Conservation (phyloP, 1,284 basidiomycete species). For the Phylloboletellus chloephorus region DNA sequence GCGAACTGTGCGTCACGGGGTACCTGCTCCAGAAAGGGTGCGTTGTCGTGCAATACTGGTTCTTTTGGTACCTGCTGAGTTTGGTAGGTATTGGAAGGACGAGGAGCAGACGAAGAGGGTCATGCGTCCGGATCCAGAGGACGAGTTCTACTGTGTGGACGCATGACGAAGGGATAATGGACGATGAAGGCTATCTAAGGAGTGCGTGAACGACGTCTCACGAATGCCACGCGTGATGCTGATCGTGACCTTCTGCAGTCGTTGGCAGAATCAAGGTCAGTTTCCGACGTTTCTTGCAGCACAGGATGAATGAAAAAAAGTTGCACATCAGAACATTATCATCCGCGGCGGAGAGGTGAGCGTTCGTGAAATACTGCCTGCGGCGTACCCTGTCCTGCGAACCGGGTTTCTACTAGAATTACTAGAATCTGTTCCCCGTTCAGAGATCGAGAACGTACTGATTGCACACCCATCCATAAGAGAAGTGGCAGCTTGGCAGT, state of each 20-base stretch:
- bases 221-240: constrained; percentile 8
- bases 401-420: constrained; percentile 43
- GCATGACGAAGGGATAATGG: constrained; percentile 79
- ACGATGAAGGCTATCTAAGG: constrained; percentile 74
- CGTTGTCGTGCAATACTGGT: constrained; percentile 12
- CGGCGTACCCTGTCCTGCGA: neutral
- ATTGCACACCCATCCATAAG: constrained; percentile 57
- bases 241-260: constrained; percentile 39
- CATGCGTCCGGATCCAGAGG: constrained; percentile 49
- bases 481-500: constrained; percentile 76
- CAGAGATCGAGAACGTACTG: constrained; percentile 78
- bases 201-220: constrained; percentile 39
- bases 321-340: constrained; percentile 65
- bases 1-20: constrained; percentile 70
- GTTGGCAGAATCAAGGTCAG: constrained; percentile 70
- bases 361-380: neutral
- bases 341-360: constrained; percentile 80
- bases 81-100: constrained; percentile 70
- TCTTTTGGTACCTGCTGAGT: neutral
- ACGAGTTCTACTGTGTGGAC: constrained; percentile 69
- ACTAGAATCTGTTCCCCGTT: constrained; percentile 76
- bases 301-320: constrained; percentile 7
- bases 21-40: constrained; percentile 78
- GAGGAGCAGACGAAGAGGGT: constrained; percentile 61
- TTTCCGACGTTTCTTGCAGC: neutral